Conservation (phyloP, 495 filamentous ascomycete genomes). For the Penicillium paxilli region DNA sequence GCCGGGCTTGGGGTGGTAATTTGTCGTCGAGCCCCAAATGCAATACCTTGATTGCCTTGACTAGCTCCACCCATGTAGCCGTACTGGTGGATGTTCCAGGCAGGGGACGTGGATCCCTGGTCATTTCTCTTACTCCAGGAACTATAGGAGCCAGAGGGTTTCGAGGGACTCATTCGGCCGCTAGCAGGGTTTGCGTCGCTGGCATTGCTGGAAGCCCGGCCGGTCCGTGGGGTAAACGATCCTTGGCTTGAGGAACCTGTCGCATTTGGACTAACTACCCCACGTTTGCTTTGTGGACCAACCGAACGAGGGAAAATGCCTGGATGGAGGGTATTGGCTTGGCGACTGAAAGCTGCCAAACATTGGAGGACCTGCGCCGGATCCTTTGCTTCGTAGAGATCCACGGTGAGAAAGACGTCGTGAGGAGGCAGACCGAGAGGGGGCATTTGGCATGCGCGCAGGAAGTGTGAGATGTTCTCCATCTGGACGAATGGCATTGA, state of each 20-base stretch:
- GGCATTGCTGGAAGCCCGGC: slow-evolving; percentile 65
- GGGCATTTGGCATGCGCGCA: slow-evolving; percentile 78
- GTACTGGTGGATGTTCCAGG: slow-evolving; percentile 99
- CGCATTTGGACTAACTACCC: slow-evolving; percentile 64
- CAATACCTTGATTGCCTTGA: slow-evolving; percentile 91
- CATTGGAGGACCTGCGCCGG: slow-evolving; percentile 96
- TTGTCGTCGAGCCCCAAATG: slow-evolving; percentile 87
- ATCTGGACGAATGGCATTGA: slow-evolving; percentile 98
- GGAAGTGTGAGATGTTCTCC: slow-evolving; percentile 98
- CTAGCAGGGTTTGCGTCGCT: slow-evolving; percentile 61
- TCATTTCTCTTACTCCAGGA: slow-evolving; percentile 89
- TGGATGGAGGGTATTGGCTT: slow-evolving; percentile 77
- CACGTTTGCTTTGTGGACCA: slow-evolving; percentile 59
- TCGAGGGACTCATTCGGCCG: slow-evolving; percentile 61
- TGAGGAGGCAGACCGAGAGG: slow-evolving; percentile 88
- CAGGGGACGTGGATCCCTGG: slow-evolving; percentile 76
- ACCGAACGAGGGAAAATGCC: slow-evolving; percentile 70
- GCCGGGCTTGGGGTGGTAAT: slow-evolving; percentile 81
- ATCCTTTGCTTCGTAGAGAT: slow-evolving; percentile 95
- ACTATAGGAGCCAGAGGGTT: slow-evolving; percentile 63
- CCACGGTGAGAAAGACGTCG: slow-evolving; percentile 96
- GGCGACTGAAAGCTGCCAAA: slow-evolving; percentile 84
- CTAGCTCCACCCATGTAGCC: slow-evolving; percentile 98
- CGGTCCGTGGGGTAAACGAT: slow-evolving; percentile 34
- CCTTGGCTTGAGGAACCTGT: slow-evolving; percentile 59